Evolutionary conservation across 2,329 filamentous ascomycete genomes (phyloP).

Genomic region (Aspergillus proliferans): DNA sequence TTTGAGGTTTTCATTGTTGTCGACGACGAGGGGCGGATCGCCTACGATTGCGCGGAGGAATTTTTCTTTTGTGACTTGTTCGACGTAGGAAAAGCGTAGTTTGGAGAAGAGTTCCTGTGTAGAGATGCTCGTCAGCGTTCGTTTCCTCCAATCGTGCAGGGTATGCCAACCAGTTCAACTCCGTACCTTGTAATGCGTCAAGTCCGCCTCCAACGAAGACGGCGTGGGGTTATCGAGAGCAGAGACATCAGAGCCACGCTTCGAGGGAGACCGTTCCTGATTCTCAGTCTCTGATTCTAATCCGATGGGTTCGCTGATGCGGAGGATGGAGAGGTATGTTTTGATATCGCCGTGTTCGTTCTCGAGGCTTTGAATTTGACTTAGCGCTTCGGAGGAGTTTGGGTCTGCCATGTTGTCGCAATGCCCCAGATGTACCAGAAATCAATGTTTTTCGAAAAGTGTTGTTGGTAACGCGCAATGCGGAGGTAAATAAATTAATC

Average conservation of each 20-base stretch:
- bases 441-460: not conserved
- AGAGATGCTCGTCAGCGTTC: not conserved
- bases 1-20: constrained; percentile 71
- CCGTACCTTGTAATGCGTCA: constrained; percentile 72
- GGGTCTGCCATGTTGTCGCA: constrained; percentile 12
- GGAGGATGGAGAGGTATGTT: constrained; percentile 60
- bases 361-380: constrained; percentile 43
- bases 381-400: constrained; percentile 19
- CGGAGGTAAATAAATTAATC: constrained; percentile 15
- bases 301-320: constrained; percentile 68
- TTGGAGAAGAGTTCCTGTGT: constrained; percentile 80
- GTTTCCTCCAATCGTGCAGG: not conserved
- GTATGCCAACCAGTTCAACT: not conserved
- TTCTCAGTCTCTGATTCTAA: constrained; percentile 30
- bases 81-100: constrained; percentile 92
- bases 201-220: constrained; percentile 71
- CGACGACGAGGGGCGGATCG: constrained; percentile 79
- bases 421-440: not conserved
- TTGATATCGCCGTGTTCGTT: constrained; percentile 44
- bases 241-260: constrained; percentile 67
- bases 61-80: constrained; percentile 98
- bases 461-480: constrained; percentile 2
- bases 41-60: constrained; percentile 90
- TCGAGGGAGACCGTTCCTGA: constrained; percentile 29
- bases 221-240: constrained; percentile 64